Conservation (phyloP, 2,329 filamentous ascomycete species). For the Cladosporium sp. region DNA sequence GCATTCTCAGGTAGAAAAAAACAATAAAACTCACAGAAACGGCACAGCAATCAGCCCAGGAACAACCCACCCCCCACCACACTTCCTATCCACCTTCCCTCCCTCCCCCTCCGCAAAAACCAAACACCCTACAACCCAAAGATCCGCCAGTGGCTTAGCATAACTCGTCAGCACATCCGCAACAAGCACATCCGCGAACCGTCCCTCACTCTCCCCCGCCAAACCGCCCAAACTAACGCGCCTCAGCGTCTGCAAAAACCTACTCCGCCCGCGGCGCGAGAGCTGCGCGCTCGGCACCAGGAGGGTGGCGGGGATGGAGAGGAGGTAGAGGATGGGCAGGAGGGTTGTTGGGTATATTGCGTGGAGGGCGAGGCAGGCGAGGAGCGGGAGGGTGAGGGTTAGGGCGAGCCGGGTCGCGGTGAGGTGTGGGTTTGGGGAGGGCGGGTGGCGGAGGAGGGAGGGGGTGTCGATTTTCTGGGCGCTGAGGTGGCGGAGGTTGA, state of each 20-base stretch:
- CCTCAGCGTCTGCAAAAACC: conserved; percentile 69
- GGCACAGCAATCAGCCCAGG: conserved; percentile 81
- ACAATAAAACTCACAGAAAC: conserved; percentile 53
- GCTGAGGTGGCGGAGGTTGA: conserved; percentile 84
- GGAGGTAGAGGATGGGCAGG: conserved; percentile 83
- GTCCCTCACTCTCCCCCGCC: conserved; percentile 79
- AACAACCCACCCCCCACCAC: conserved; percentile 73
- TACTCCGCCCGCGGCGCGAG: conserved; percentile 65
- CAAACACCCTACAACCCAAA: conserved; percentile 90
- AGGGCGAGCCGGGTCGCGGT: conserved; percentile 78
- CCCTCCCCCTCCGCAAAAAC: conserved; percentile 71
- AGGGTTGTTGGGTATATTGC: conserved; percentile 75
- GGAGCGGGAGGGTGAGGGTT: conserved; percentile 67
- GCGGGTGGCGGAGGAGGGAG: conserved; percentile 74
- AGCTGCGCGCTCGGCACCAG: conserved; percentile 62
- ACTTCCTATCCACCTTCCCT: conserved; percentile 69
- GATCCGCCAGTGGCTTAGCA: conserved; percentile 82
- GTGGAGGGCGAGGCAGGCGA: conserved; percentile 70
- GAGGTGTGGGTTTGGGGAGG: conserved; percentile 61
- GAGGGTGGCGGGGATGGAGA: conserved; percentile 66
- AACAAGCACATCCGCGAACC: conserved; percentile 89
- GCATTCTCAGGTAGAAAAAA: neutral
- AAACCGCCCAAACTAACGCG: conserved; percentile 81
- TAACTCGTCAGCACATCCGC: conserved; percentile 95
- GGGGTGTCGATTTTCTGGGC: conserved; percentile 64